Evolutionary conservation across 768 basidiomycete genomes (phyloP).

Genomic region (Tulasnella sp.): DNA sequence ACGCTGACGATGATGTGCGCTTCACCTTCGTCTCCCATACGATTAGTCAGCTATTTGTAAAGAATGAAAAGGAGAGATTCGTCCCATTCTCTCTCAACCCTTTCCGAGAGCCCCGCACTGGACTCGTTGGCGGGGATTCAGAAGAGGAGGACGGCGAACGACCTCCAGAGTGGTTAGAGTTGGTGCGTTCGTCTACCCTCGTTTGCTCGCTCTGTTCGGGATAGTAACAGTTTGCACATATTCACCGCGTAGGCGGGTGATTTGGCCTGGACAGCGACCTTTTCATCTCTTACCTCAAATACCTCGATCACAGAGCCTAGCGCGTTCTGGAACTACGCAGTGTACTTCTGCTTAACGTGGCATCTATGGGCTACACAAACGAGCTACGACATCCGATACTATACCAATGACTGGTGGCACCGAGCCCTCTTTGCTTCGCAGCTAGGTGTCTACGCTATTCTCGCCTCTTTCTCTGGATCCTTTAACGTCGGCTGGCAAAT

Average conservation of each 20-base stretch:
- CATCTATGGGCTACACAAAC: background rate
- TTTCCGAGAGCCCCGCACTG: background rate
- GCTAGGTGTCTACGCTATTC: background rate
- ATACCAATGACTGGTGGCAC: background rate
- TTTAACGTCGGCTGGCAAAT: background rate
- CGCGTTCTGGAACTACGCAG: background rate
- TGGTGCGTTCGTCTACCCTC: background rate
- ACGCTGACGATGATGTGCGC: background rate
- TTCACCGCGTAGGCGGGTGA: background rate
- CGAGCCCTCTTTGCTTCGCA: background rate
- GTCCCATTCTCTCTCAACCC: background rate
- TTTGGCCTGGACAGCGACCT: background rate
- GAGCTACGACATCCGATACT: background rate
- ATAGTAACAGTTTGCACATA: background rate
- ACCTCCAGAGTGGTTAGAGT: constrained; percentile 5
- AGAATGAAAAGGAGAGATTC: background rate
- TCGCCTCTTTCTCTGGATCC: background rate
- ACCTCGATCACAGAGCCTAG: background rate
- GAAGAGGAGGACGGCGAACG: background rate
- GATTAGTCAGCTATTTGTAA: background rate
- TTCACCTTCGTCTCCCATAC: background rate
- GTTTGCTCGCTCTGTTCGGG: too few species aligned
- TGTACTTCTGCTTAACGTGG: background rate
- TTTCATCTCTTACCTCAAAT: background rate
- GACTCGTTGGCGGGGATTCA: background rate